phyloP scores from a whole-genome alignment of 805 yeast species.

The Candida verbasci region DNA sequence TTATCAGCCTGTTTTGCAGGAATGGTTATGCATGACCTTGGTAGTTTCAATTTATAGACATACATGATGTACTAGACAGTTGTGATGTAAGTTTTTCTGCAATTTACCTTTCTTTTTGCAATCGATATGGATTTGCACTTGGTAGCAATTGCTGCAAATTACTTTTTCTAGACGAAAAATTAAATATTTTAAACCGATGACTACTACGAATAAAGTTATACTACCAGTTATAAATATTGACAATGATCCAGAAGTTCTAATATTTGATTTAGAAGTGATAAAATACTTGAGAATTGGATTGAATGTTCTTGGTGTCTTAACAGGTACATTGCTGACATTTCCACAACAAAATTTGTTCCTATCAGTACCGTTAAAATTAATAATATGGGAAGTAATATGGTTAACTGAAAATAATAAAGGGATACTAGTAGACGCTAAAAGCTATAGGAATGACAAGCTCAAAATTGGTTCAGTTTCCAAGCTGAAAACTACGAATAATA shows the following conservation, averaged over 20 bases:
- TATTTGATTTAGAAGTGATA: slow-evolving; percentile 56
- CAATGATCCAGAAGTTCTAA: slow-evolving; percentile 35
- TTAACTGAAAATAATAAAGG: slow-evolving; percentile 44
- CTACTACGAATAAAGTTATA: slow-evolving; percentile 1
- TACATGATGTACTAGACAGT: no score
- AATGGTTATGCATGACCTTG: slow-evolving; percentile 53
- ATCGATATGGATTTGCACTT: no score
- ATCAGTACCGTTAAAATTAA: slow-evolving; percentile 75
- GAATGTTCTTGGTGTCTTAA: slow-evolving; percentile 71
- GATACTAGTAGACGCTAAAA: slow-evolving; percentile 38
- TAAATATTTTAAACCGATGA: no score
- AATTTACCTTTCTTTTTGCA: no score
- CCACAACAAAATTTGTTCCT: slow-evolving; percentile 91
- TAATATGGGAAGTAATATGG: slow-evolving; percentile 71
- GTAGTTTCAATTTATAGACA: slow-evolving; percentile 13
- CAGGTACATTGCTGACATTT: slow-evolving; percentile 83
- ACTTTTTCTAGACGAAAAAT: no score
- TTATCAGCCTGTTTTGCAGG: slow-evolving; percentile 59
- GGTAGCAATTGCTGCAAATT: no score
- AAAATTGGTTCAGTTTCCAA: neutral
- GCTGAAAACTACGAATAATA: neutral
- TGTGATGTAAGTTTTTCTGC: no score
- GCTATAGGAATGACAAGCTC: slow-evolving; percentile 11
- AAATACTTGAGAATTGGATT: slow-evolving; percentile 46
- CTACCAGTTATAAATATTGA: slow-evolving; percentile 8